Percentiles rank a stretch among this genome's conserved stretches.
These are phyloP conservation scores for Waltergamsia citrina DNA, from an alignment of 2,329 filamentous ascomycete species.

Conservation along the genomic window DNA sequence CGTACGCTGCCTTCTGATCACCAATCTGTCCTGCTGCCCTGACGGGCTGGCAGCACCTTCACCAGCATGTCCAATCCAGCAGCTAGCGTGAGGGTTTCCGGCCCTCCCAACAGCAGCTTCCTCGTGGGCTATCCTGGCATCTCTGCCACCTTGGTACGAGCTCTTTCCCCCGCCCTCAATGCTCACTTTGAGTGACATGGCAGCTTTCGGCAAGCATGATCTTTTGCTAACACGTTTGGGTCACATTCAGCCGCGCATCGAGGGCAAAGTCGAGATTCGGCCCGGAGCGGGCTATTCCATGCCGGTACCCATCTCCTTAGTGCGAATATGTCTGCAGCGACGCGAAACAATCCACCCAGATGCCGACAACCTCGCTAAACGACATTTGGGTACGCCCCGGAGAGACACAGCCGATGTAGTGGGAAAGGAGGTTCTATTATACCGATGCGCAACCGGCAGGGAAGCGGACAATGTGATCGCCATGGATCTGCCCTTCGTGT, in stretches of 20 bases:
- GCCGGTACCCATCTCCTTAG: conserved; percentile 82
- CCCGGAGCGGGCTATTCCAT: conserved; percentile 78
- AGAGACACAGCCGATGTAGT: conserved; percentile 89
- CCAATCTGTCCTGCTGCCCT: conserved; percentile 1
- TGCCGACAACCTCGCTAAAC: conserved; percentile 88
- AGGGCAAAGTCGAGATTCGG: conserved; percentile 94
- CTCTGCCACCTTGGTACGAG: conserved; percentile 83
- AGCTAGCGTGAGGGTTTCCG: conserved; percentile 76
- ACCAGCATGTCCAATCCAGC: conserved; percentile 21
- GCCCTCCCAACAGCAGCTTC: conserved; percentile 94
- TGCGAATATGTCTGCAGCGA: conserved; percentile 87
- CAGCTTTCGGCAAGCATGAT: too few relatives aligned
- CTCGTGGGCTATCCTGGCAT: conserved; percentile 96
- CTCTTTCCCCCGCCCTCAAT: conserved; percentile 4
- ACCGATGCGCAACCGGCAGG: conserved; percentile 73
- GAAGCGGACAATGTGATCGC: conserved; percentile 83
- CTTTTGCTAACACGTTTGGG: neutral
- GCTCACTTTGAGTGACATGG: neutral
- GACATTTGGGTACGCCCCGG: conserved; percentile 79
- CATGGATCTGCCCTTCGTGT: conserved; percentile 95
- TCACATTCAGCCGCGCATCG: conserved; percentile 70
- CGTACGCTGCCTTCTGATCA: neutral
- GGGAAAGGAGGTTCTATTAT: conserved; percentile 89
- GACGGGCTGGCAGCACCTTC: neutral
- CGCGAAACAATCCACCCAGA: conserved; percentile 95